Evolutionary conservation across 345 rosid genomes (phyloP).

Genomic region (Moricandia arvensis): DNA sequence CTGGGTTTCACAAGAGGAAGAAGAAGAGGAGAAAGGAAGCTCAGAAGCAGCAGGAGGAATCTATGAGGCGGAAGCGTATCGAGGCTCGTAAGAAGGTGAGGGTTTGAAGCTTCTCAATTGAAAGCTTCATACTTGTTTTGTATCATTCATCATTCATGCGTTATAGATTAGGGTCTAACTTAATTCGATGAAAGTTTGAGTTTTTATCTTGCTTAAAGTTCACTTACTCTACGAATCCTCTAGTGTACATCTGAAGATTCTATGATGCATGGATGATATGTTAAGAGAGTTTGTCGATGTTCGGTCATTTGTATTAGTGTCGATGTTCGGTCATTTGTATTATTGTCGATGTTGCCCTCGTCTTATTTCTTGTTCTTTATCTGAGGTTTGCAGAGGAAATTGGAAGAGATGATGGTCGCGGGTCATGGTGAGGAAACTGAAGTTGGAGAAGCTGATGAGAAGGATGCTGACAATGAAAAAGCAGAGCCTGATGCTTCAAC

Average conservation of each 20-base stretch:
- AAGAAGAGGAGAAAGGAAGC: conserved; percentile 95
- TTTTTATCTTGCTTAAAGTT: not conserved
- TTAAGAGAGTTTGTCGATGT: not conserved
- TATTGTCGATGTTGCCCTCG: no score
- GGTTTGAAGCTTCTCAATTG: not conserved
- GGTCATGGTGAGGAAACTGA: conserved; percentile 40
- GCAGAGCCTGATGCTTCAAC: conserved; percentile 42
- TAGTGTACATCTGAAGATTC: not conserved
- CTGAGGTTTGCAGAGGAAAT: conserved; percentile 58
- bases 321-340: not conserved
- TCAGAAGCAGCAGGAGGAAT: conserved; percentile 65
- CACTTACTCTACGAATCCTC: not conserved
- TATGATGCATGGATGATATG: not conserved
- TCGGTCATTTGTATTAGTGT: not conserved
- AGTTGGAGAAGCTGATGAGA: no score
- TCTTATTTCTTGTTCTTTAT: not conserved
- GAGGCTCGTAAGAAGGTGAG: conserved; percentile 76
- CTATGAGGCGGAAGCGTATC: conserved; percentile 62
- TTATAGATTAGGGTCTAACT: not conserved
- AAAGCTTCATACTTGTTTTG: not conserved
- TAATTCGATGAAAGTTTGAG: not conserved
- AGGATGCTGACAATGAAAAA: conserved; percentile 43
- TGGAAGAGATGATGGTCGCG: conserved; percentile 50
- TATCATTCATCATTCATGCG: no score
- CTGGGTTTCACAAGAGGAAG: conserved; percentile 99